Evolutionary conservation across 1,139 yeast species (phyloP).

Genomic region (Meyerozyma smithsonii): DNA sequence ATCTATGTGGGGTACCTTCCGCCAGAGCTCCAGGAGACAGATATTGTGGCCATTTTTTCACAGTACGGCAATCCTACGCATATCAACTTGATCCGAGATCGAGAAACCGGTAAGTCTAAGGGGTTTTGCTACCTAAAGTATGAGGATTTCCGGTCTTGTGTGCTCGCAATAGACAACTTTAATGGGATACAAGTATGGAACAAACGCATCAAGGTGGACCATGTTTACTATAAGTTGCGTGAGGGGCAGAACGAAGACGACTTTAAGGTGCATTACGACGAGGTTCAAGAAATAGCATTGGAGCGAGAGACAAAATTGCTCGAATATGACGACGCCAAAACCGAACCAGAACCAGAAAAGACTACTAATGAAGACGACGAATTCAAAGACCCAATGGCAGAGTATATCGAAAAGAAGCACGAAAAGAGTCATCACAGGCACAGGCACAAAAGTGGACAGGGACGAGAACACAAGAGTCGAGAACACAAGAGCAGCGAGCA

Average conservation of each 20-base stretch:
- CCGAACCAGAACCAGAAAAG: neutral
- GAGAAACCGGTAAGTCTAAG: slow-evolving; percentile 55
- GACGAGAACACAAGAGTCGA: slow-evolving; percentile 7
- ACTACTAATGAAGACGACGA: slow-evolving; percentile 9
- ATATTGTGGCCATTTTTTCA: slow-evolving; percentile 72
- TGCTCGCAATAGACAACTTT: slow-evolving; percentile 84
- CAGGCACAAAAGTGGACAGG: slow-evolving; percentile 5
- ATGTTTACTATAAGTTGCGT: slow-evolving; percentile 58
- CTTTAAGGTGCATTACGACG: slow-evolving; percentile 28
- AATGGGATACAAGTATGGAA: slow-evolving; percentile 68
- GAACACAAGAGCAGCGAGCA: slow-evolving; percentile 2
- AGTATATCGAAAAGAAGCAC: slow-evolving; percentile 6
- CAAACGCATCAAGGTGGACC: slow-evolving; percentile 61
- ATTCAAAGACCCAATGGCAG: slow-evolving; percentile 15
- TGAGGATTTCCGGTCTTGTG: slow-evolving; percentile 75
- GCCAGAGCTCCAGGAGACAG: slow-evolving; percentile 61
- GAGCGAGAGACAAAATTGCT: neutral
- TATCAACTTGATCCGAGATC: slow-evolving; percentile 65
- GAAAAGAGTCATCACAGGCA: slow-evolving; percentile 5
- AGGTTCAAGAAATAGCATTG: slow-evolving; percentile 2
- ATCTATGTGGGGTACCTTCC: slow-evolving; percentile 70
- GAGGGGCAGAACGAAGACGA: slow-evolving; percentile 48
- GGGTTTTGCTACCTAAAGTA: slow-evolving; percentile 85
- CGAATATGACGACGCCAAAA: neutral
- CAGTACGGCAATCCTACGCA: slow-evolving; percentile 89